These are phyloP conservation scores for Asterochloris erici DNA, from an alignment of 139 green algal genomes.

Conservation along the genomic window DNA sequence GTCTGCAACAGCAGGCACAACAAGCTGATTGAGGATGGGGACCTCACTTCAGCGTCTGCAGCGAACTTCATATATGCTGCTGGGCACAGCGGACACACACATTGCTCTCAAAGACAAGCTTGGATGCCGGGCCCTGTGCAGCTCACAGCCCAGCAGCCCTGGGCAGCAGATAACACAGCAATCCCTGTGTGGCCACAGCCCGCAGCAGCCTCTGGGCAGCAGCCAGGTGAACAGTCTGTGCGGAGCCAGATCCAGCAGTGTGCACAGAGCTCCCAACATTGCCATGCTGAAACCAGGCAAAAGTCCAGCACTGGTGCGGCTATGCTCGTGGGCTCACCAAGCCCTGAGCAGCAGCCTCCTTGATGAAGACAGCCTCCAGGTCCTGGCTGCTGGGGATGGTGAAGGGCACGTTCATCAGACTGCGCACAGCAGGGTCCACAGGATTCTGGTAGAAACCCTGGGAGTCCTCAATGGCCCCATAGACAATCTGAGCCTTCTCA, in stretches of 20 bases:
- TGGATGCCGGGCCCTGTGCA: no score
- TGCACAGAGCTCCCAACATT: no score
- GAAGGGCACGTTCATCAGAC: slow-evolving; percentile 99
- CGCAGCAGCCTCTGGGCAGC: no score
- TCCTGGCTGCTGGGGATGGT: slow-evolving; percentile 87
- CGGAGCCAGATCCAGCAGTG: no score
- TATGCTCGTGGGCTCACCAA: slow-evolving; percentile 27
- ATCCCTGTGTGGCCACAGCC: no score
- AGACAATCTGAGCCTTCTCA: slow-evolving; percentile 79
- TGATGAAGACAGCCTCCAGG: slow-evolving; percentile 82
- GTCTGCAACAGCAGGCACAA: slow-evolving; percentile 29
- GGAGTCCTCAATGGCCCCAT: slow-evolving; percentile 82
- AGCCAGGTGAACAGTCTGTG: no score
- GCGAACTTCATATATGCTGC: background rate
- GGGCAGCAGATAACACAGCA: no score
- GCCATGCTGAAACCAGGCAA: no score
- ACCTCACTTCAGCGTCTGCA: background rate
- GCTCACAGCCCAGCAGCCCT: no score
- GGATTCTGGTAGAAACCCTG: slow-evolving; percentile 91
- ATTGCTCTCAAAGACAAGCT: no score
- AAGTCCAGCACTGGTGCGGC: no score
- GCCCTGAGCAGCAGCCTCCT: slow-evolving; percentile 48
- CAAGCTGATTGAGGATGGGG: background rate
- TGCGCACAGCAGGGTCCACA: slow-evolving; percentile 75
- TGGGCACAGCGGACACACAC: background rate